phyloP scores from a whole-genome alignment of 2,329 filamentous ascomycete genomes.

The Elsinoe ampelina region DNA sequence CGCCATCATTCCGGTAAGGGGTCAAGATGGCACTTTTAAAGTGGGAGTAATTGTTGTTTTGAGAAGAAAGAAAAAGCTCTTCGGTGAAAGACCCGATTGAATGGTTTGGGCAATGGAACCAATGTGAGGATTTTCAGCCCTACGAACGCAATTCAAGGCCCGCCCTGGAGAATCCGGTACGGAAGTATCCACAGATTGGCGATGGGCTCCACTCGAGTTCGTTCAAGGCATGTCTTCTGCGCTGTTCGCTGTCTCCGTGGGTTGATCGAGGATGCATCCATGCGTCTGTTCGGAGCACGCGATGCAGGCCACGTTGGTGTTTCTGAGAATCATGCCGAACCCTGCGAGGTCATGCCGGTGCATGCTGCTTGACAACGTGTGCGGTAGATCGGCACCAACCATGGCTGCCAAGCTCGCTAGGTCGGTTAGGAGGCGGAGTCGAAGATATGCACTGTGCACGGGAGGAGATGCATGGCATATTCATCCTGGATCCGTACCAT shows the following conservation, averaged over 20 bases:
- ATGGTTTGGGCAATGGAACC: not conserved
- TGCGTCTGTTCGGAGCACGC: not conserved
- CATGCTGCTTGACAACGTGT: not conserved
- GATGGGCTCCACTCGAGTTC: not conserved
- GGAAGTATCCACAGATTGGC: constrained; percentile 4
- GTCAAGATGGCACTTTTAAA: not conserved
- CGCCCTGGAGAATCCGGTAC: not conserved
- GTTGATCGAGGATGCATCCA: not conserved
- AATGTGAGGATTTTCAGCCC: constrained; percentile 2
- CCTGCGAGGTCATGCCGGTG: not conserved
- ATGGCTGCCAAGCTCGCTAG: not conserved
- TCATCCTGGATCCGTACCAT: no score
- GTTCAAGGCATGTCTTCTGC: not conserved
- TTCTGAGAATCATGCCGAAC: no score
- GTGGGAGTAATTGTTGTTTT: not conserved
- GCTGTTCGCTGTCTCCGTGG: not conserved
- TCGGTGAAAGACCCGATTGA: no score
- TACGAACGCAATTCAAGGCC: constrained; percentile 1
- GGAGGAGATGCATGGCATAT: no score
- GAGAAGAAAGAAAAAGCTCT: no score
- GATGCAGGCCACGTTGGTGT: no score
- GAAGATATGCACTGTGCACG: no score
- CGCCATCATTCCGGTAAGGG: not conserved
- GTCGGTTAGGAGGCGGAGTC: no score
- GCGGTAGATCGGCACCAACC: not conserved